phyloP scores from a whole-genome alignment of 1,139 yeast species.

The Suhomyces maxii region DNA sequence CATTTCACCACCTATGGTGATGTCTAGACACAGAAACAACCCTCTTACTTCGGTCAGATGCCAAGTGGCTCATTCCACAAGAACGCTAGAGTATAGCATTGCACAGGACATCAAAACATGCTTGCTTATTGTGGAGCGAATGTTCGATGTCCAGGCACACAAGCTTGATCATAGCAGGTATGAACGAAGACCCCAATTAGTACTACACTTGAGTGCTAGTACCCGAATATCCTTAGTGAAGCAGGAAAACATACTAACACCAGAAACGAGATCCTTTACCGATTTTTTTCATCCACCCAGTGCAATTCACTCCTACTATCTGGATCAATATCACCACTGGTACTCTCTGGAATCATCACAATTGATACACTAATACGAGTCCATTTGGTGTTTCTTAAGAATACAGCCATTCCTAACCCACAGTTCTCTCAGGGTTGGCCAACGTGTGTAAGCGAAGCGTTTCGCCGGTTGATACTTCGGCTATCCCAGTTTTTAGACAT shows the following conservation, averaged over 20 bases:
- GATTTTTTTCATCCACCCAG: slow-evolving; percentile 7
- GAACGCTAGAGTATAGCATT: neutral
- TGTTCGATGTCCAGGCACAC: slow-evolving; percentile 1
- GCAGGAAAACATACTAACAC: neutral
- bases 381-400: slow-evolving; percentile 7
- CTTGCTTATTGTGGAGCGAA: slow-evolving; percentile 3
- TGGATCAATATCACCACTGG: neutral
- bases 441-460: slow-evolving; percentile 2
- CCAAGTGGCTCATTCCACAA: neutral
- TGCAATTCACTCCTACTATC: slow-evolving; percentile 1
- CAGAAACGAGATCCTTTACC: slow-evolving; percentile 5
- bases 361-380: slow-evolving; percentile 6
- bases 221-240: too few species aligned
- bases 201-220: too few species aligned
- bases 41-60: neutral
- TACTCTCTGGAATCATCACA: neutral
- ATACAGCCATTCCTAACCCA: neutral
- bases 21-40: neutral
- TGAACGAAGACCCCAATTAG: neutral
- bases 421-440: neutral
- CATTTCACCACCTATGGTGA: neutral
- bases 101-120: slow-evolving; percentile 1
- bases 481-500: slow-evolving; percentile 7
- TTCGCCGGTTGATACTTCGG: neutral
- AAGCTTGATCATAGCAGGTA: slow-evolving; percentile 2